Conservation (phyloP, 148 eudicot genomes). For the Limonium bicolor region DNA sequence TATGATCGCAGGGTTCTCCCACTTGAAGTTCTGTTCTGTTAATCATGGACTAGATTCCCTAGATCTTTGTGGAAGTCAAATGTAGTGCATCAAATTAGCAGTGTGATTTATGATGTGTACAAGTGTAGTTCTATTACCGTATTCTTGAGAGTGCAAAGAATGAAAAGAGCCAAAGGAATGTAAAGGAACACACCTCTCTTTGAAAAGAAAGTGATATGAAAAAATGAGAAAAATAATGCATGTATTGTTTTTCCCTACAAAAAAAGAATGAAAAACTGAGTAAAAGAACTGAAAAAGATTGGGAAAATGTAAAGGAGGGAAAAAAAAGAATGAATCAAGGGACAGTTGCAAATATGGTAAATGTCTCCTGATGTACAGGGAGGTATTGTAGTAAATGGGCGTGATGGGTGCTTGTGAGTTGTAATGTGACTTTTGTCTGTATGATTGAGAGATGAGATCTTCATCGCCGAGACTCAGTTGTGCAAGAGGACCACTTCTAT, state of each 20-base stretch:
- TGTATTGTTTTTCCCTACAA: constrained; percentile 9
- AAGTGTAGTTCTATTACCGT: too few species aligned
- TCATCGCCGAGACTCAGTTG: background rate
- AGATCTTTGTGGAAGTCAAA: too few species aligned
- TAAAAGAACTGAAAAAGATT: background rate
- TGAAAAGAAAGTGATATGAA: background rate
- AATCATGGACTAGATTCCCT: constrained; percentile 27
- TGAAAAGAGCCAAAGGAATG: constrained; percentile 3
- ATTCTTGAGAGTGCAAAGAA: background rate
- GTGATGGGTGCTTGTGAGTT: too few species aligned
- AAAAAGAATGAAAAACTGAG: background rate
- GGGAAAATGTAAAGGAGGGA: background rate
- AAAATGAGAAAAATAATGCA: constrained; percentile 3
- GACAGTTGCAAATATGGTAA: too few species aligned
- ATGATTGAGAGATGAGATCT: too few species aligned
- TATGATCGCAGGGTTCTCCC: constrained; percentile 70
- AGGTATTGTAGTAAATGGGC: too few species aligned
- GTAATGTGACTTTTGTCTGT: too few species aligned
- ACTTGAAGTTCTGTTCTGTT: constrained; percentile 24
- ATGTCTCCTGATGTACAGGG: too few species aligned
- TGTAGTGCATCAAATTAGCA: too few species aligned
- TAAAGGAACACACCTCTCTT: constrained; percentile 1
- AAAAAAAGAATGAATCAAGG: too few species aligned
- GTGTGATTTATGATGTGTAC: too few species aligned
- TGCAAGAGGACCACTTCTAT: background rate